A percentile compares a stretch with the other conserved stretches of the same genome.
These are phyloP conservation scores for Penicillium griseofulvum DNA, from an alignment of 2,329 filamentous ascomycete genomes.

Conservation along the genomic window DNA sequence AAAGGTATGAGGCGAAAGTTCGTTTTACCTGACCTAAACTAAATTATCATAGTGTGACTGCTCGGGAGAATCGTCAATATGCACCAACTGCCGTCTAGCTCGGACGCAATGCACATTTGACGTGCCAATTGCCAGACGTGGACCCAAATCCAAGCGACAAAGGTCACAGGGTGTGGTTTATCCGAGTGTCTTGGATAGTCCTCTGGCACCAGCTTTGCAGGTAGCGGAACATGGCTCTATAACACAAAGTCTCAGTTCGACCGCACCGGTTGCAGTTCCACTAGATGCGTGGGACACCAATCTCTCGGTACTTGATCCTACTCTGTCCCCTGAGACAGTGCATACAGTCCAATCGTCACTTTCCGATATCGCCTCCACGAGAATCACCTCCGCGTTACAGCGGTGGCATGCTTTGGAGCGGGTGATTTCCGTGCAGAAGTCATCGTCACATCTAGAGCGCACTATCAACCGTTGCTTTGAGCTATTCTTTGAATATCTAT, in stretches of 20 bases:
- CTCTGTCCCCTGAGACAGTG: constrained; percentile 10
- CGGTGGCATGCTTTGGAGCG: constrained; percentile 18
- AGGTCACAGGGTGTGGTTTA: background rate
- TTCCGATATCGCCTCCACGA: constrained; percentile 12
- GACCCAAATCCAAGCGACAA: constrained; percentile 32
- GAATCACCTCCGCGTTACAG: constrained; percentile 11
- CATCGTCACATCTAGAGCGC: constrained; percentile 9
- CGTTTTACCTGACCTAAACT: background rate
- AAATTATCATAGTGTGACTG: constrained; percentile 10
- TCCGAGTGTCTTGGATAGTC: background rate
- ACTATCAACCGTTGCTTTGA: constrained; percentile 34
- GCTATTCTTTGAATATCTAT: constrained; percentile 47
- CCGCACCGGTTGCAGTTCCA: background rate
- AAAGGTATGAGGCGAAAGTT: constrained; percentile 3
- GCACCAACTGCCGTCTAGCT: constrained; percentile 31
- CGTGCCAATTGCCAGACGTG: constrained; percentile 39
- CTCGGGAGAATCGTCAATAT: constrained; percentile 6
- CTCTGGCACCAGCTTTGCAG: background rate
- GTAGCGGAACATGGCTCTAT: background rate
- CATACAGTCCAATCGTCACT: constrained; percentile 12
- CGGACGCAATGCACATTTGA: constrained; percentile 39
- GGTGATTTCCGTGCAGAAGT: constrained; percentile 1
- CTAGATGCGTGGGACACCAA: constrained; percentile 9
- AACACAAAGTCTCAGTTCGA: background rate
- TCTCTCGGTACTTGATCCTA: constrained; percentile 4